Evolutionary conservation across 148 eudicot genomes (phyloP), one percentile per base, ranked within the genome.

Genomic region (Mesembryanthemum crystallinum): DNA sequence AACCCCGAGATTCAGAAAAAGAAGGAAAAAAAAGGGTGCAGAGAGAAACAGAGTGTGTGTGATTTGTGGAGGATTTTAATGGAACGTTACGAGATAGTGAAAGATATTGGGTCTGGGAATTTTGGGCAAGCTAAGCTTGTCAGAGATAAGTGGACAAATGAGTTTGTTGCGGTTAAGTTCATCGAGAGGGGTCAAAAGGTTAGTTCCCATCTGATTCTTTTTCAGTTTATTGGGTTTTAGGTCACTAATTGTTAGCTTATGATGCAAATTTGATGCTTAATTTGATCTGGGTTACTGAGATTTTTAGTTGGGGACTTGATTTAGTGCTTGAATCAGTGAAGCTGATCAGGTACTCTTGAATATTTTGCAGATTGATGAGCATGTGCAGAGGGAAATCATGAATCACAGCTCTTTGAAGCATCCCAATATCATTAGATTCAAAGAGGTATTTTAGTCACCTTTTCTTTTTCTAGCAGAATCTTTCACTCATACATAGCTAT

Each of bases 71-170:
- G 73, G 13, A 43, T 58, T 57, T 73, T n/a, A 29, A 91, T 92
- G 95, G 97, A 92, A 76, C 76, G 95, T 4, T 92, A 87, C 66
- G 95, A 92, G 71, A 73, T 86, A 37, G 83, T 90, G 73, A 87
- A 78, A 79, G 92, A 90, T 72, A 64, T 92, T 70, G 97, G 97
- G 11, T 85, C 91, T 47, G 97, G 97, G n/a, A 92, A 89, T 77
- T 92, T 92, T 83, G 97, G 91, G 27, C 92, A 88, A 43, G 95
- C 97, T 27, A 92, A 92, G 90, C 92, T 92, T 85, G 95, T 84
- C 21, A 86, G 76, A 23, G 95, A 92, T 80, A 89, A 83, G 73
- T 58, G 73, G 76, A 86, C 88, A 9, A 75, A 66, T 71, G 95
- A 90, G 70, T 77, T 88, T 8, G 85, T 78, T 75, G 97, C 97